A percentile compares a stretch with the other conserved stretches of the same genome.
These are phyloP conservation scores for cucumber (Cucumis sativus) DNA, from an alignment of 306 rosid species.

Conservation along the genomic window Cucumber_9930_V3 NC_026660.2:30571001-30571500, in stretches of 20 bases:
- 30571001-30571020: neutral
- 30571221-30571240: neutral
- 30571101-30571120: neutral
- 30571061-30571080: neutral
- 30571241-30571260: neutral
- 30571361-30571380: conserved; percentile 50
- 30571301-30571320: neutral
- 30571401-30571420: conserved; percentile 90
- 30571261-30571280: neutral
- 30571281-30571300: neutral
- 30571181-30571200: neutral
- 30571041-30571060: neutral
- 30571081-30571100: neutral
- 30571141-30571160: neutral
- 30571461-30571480: neutral
- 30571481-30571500: neutral
- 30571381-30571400: conserved; percentile 59
- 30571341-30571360: conserved; percentile 84
- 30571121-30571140: neutral
- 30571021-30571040: neutral
- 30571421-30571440: conserved; percentile 89
- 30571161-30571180: neutral
- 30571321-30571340: conserved; percentile 43
- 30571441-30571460: conserved; percentile 35
- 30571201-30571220: neutral